phyloP scores from a whole-genome alignment of 139 green algal genomes.

The Picochlorum sp. region DNA sequence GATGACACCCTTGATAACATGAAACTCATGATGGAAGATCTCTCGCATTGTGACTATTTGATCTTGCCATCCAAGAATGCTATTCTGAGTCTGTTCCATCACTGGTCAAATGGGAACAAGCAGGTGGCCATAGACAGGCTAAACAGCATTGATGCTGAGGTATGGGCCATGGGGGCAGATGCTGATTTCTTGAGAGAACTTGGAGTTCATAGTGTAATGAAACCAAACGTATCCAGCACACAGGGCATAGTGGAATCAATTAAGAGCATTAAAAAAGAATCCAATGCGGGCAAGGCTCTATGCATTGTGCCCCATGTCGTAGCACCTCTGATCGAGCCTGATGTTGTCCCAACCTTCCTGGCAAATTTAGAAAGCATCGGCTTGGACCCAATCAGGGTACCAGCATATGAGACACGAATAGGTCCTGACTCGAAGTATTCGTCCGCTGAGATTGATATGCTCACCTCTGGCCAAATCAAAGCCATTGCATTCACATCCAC shows the following conservation, averaged over 20 bases:
- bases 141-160: constrained; percentile 15
- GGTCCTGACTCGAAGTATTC: constrained; percentile 16
- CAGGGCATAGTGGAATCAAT: constrained; percentile 49
- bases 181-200: not conserved
- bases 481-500: constrained; percentile 57
- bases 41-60: constrained; percentile 35
- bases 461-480: constrained; percentile 40
- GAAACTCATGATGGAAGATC: not conserved
- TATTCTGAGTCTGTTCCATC: constrained; percentile 44
- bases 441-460: constrained; percentile 33
- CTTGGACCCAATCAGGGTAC: constrained; percentile 28
- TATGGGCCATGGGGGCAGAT: constrained; percentile 1
- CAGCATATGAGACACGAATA: constrained; percentile 53
- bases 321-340: constrained; percentile 55
- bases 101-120: constrained; percentile 2
- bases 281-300: constrained; percentile 38
- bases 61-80: constrained; percentile 60
- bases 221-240: constrained; percentile 45
- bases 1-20: constrained; percentile 27
- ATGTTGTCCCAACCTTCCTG: constrained; percentile 61
- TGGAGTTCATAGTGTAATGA: not conserved
- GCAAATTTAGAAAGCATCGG: constrained; percentile 41
- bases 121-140: constrained; percentile 21
- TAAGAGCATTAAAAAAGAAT: constrained; percentile 31
- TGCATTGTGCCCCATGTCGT: constrained; percentile 59